phyloP scores from a whole-genome alignment of 805 yeast species.

The Pichia sporocuriosa region DNA sequence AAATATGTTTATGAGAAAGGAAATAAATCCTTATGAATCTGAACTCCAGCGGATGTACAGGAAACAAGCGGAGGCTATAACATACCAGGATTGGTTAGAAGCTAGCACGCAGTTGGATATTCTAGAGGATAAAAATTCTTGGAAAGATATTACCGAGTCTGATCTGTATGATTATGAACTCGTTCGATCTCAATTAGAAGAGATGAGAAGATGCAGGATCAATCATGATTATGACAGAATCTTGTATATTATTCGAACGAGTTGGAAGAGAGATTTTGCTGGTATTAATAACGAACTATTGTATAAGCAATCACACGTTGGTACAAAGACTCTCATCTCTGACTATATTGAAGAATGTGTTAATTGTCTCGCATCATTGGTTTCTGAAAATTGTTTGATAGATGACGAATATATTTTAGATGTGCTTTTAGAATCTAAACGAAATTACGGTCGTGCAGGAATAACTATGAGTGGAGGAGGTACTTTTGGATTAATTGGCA shows the following conservation, averaged over 20 bases:
- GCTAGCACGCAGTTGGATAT: slow-evolving; percentile 59
- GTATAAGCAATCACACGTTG: slow-evolving; percentile 72
- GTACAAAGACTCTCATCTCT: slow-evolving; percentile 79
- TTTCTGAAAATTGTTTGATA: slow-evolving; percentile 34
- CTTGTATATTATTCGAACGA: slow-evolving; percentile 71
- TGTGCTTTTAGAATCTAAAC: slow-evolving; percentile 79
- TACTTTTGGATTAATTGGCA: slow-evolving; percentile 85
- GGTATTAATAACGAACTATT: slow-evolving; percentile 77
- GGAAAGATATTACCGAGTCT: slow-evolving; percentile 64
- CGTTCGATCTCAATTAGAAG: slow-evolving; percentile 44
- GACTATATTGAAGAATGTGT: slow-evolving; percentile 79
- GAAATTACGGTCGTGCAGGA: slow-evolving; percentile 91
- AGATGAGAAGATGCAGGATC: slow-evolving; percentile 53
- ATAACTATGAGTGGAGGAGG: slow-evolving; percentile 95
- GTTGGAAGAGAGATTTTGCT: slow-evolving; percentile 80
- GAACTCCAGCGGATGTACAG: slow-evolving; percentile 4
- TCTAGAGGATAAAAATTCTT: slow-evolving; percentile 52
- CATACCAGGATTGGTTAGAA: slow-evolving; percentile 56
- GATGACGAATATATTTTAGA: slow-evolving; percentile 69
- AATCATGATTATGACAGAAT: slow-evolving; percentile 52
- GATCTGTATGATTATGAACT: slow-evolving; percentile 68
- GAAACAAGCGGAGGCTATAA: slow-evolving; percentile 40
- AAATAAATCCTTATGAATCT: too few relatives aligned
- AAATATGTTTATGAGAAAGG: too few relatives aligned
- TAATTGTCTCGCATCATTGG: slow-evolving; percentile 34